Evolutionary conservation across 2,329 filamentous ascomycete genomes (phyloP), one percentile per base, ranked within the genome.

Genomic region (Aspergillus sp.): DNA sequence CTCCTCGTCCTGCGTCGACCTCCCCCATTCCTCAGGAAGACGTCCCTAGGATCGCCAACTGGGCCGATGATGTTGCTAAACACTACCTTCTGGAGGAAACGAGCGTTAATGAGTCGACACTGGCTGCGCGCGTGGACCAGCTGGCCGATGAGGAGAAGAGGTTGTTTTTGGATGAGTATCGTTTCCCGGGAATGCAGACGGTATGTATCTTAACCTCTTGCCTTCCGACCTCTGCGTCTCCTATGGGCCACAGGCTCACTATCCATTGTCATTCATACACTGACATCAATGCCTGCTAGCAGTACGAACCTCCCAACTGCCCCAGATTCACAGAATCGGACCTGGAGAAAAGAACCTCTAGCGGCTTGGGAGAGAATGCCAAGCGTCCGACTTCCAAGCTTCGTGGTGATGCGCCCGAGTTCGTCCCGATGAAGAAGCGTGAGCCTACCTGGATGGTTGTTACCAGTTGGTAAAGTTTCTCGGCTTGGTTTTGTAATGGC

Each of bases 401-500:
- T 48, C 55, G 56, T 28, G 53, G 43, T 5, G 55, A 58, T 36
- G 56, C 56, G 8, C 56, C 56, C 2, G 55, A 52, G 32, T 58
- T 58, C 38, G 40, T 57, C 26, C 42, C 56, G 3, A 38, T 29
- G n/a, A 12, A 34, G 8, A 41, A 41, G 29, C 9, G 28, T 42
- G n/a, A 29, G 27, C 7, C n/a, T 19, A 30, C 40, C 19, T 29
- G 10, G 40, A 42, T 29, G n/a, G 30, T 42, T 30, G 40, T 42
- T 26, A 42, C 28, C 6, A 42, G 40, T 19, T 39, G 36, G 36
- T 39, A 27, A 10, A 8, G 8, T 10, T 28, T 8, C 26, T 19
- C 9, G 19, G 26, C 26, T 27, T 19, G 9, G 26, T 39, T 7
- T 39, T 7, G 36, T 9, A 1, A 8, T 39, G n/a, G 12, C 9